These are phyloP conservation scores for Xylaria sp. DNA, from an alignment of 2,329 filamentous ascomycete species.

Conservation along the genomic window DNA sequence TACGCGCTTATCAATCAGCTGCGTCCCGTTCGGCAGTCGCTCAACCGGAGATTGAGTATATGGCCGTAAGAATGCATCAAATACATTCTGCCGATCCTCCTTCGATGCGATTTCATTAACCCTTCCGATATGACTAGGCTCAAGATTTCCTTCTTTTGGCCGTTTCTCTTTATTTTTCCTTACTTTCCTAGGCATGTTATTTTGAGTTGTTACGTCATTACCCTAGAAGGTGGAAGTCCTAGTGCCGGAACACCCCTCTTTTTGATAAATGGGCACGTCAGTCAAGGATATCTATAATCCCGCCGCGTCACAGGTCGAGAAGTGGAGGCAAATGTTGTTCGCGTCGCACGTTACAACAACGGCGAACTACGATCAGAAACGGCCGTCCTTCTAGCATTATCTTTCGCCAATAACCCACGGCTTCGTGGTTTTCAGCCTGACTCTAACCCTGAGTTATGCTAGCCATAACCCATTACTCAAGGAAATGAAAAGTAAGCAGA, in stretches of 20 bases:
- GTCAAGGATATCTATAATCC: slow-evolving; percentile 10
- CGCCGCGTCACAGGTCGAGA: slow-evolving; percentile 16
- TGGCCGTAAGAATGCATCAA: slow-evolving; percentile 19
- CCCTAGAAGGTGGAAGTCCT: slow-evolving; percentile 53
- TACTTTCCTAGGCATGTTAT: slow-evolving; percentile 44
- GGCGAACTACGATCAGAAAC: neutral
- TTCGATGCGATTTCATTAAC: slow-evolving; percentile 49
- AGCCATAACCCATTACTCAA: neutral
- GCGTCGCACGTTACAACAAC: neutral
- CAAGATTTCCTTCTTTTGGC: slow-evolving; percentile 47
- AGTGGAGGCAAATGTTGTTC: slow-evolving; percentile 5
- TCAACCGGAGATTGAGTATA: slow-evolving; percentile 33
- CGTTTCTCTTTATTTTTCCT: slow-evolving; percentile 48
- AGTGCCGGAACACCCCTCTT: slow-evolving; percentile 48
- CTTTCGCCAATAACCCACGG: slow-evolving; percentile 1
- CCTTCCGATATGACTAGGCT: slow-evolving; percentile 42
- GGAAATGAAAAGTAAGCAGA: neutral
- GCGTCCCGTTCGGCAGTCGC: slow-evolving; percentile 19
- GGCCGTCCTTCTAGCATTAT: slow-evolving; percentile 10
- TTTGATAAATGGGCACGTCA: slow-evolving; percentile 9
- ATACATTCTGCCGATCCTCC: slow-evolving; percentile 34
- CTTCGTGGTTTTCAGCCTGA: neutral
- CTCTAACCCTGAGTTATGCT: neutral
- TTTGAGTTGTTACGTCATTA: slow-evolving; percentile 50
- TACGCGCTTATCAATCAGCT: slow-evolving; percentile 20